These are phyloP conservation scores for Colletotrichum sp. DNA, from an alignment of 2,329 filamentous ascomycete species.

Conservation along the genomic window DNA sequence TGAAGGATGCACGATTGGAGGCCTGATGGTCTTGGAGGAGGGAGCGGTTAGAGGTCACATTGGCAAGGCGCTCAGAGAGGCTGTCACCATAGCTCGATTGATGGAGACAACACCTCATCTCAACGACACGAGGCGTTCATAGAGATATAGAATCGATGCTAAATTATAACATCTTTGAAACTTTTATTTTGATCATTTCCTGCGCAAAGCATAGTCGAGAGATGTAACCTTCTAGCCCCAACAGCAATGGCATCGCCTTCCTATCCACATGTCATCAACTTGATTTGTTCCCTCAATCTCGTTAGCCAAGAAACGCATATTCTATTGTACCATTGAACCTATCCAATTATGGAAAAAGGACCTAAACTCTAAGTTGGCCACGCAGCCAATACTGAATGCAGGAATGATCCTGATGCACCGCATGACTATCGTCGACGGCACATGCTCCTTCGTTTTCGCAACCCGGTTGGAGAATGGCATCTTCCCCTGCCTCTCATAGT, in stretches of 20 bases:
- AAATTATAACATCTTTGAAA: too few species aligned
- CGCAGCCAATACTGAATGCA: conserved; percentile 34
- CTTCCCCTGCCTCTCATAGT: conserved; percentile 25
- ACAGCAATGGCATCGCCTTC: neutral
- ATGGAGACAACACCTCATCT: conserved; percentile 44
- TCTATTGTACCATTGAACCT: neutral
- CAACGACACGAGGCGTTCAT: conserved; percentile 38
- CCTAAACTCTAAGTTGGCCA: conserved; percentile 27
- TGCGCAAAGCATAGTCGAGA: rapidly evolving
- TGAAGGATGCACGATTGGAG: conserved; percentile 65
- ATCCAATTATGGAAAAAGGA: neutral
- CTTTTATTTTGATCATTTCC: too few species aligned
- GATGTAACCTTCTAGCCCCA: neutral
- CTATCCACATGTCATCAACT: neutral
- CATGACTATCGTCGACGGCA: conserved; percentile 29
- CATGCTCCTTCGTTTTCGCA: conserved; percentile 24
- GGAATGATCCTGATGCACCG: conserved; percentile 33
- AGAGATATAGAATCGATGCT: neutral
- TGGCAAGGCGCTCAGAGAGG: conserved; percentile 48
- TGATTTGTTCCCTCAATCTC: rapidly evolving
- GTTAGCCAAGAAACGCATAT: neutral
- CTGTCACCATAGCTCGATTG: conserved; percentile 47
- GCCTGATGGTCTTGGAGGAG: conserved; percentile 64
- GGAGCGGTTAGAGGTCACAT: conserved; percentile 51
- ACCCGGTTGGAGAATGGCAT: conserved; percentile 23